Percentiles rank a stretch among this genome's conserved stretches.
phyloP scores from a whole-genome alignment of 257 asterid species.

The Jacaranda mimosifolia region DNA sequence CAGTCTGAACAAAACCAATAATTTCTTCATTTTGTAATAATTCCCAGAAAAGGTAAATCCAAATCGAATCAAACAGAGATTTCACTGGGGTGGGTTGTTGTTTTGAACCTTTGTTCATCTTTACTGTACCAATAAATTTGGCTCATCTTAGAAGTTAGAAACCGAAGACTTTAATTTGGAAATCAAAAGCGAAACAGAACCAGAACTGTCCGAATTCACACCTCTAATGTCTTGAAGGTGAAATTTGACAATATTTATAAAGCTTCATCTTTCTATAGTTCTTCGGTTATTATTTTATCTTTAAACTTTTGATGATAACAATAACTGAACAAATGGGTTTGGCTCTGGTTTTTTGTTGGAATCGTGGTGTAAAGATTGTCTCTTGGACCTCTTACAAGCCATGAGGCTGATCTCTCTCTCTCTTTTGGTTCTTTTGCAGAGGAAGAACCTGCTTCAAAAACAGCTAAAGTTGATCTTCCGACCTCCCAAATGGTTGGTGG shows the following conservation, averaged over 20 bases:
- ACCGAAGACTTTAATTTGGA: slow-evolving; percentile 9
- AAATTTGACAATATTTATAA: slow-evolving; percentile 11
- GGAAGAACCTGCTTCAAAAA: slow-evolving; percentile 74
- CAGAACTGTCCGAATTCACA: neutral
- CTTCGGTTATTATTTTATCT: neutral
- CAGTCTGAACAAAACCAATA: neutral
- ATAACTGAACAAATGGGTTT: neutral
- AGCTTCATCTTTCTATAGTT: slow-evolving; percentile 9
- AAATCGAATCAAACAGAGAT: neutral
- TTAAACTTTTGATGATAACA: neutral
- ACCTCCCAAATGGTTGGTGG: slow-evolving; percentile 66
- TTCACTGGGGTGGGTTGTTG: neutral
- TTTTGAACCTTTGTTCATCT: neutral
- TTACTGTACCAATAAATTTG: neutral
- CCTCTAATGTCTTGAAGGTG: slow-evolving; percentile 19
- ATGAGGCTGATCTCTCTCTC: slow-evolving; percentile 26
- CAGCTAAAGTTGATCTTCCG: slow-evolving; percentile 71
- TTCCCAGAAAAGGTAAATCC: neutral
- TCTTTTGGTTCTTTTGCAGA: slow-evolving; percentile 51
- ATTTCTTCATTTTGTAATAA: neutral
- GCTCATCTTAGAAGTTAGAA: slow-evolving; percentile 16
- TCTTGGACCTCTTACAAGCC: neutral
- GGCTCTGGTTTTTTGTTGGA: neutral
- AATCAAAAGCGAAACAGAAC: slow-evolving; percentile 11
- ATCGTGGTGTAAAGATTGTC: neutral